phyloP scores from a whole-genome alignment of 306 rosid genomes.

The Senna tora region DNA sequence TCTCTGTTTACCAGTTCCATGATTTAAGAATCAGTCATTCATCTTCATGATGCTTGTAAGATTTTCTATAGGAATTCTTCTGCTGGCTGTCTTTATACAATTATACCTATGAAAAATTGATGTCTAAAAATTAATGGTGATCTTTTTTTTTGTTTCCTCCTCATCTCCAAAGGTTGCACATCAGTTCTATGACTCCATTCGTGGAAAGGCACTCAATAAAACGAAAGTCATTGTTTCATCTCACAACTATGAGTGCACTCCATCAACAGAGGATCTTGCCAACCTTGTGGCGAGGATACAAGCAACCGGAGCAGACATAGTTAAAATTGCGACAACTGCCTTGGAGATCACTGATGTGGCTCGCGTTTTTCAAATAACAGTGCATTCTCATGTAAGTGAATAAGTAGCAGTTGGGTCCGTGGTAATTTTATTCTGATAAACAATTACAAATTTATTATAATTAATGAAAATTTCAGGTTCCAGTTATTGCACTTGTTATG shows the following conservation, averaged over 20 bases:
- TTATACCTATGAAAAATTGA: not conserved
- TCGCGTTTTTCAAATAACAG: slow-evolving; percentile 73
- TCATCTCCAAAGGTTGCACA: slow-evolving; percentile 72
- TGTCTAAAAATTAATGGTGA: slow-evolving; percentile 31
- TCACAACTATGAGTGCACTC: slow-evolving; percentile 84
- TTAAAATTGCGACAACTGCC: slow-evolving; percentile 91
- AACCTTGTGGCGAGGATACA: slow-evolving; percentile 90
- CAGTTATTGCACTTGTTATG: slow-evolving; percentile 90
- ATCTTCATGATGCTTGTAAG: slow-evolving; percentile 28
- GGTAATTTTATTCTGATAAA: not conserved
- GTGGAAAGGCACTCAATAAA: slow-evolving; percentile 59
- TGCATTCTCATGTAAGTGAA: slow-evolving; percentile 81
- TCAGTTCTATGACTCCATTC: slow-evolving; percentile 69
- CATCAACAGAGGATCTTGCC: slow-evolving; percentile 88
- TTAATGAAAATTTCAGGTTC: slow-evolving; percentile 68
- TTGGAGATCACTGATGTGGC: slow-evolving; percentile 85
- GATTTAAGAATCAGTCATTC: slow-evolving; percentile 24
- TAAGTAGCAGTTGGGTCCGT: slow-evolving; percentile 31
- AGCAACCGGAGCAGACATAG: slow-evolving; percentile 90
- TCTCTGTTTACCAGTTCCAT: not conserved
- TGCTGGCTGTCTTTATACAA: slow-evolving; percentile 7
- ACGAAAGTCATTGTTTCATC: slow-evolving; percentile 86
- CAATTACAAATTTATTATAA: slow-evolving; percentile 18
- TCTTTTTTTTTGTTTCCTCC: slow-evolving; percentile 31
- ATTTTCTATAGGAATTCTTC: slow-evolving; percentile 15